Evolutionary conservation across 148 eudicot genomes (phyloP), one percentile per base, ranked within the genome.

Genomic region (Fallopia convolvulus): DNA sequence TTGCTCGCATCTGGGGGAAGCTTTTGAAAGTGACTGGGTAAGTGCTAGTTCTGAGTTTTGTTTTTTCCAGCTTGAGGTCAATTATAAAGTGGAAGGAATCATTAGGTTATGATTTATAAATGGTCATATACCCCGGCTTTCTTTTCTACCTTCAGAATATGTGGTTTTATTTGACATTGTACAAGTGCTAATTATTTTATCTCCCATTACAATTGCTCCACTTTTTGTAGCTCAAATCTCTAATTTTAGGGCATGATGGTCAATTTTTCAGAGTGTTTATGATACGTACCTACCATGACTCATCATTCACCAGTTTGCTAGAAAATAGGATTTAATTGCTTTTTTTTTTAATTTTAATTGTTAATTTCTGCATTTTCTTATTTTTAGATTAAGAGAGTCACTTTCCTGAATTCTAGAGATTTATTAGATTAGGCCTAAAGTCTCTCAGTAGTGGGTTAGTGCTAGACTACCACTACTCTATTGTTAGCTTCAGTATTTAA

Each of bases 1-100:
- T 95, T 80, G 83, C 87, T 74, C 94, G 97, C 46, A 20, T 87
- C 15, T 95, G 97, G 97, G 87, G 76, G 75, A 92, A 93, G 90
- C 61, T 95, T 76, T 56, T 95, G 87, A 84, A 78, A 81, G 82
- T 82, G 76, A 92, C 97, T 47, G 90, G 91, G 99, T 91, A 72
- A 75, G 86, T 49, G 36, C 41, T 68, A 8, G n/a, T 33, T 78
- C 30, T 9, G 50, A 40, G 20, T 52, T 26, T 75, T 70, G 10
- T 56, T 56, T 10, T 75, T 56, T 77, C 32, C 42, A 47, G 26
- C 49, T 56, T 60, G 14, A n/a, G 40, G 17, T 58, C 30, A 30
- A 47, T 55, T 21, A 42, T 8, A 20, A 8, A 23, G 2, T 75
- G 17, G 32, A 13, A 18, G 13, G 20, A 73, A 47, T 5, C 5